These are phyloP conservation scores for Suhomyces tanzawaensis DNA, from an alignment of 805 yeast species.

Conservation along the genomic window DNA sequence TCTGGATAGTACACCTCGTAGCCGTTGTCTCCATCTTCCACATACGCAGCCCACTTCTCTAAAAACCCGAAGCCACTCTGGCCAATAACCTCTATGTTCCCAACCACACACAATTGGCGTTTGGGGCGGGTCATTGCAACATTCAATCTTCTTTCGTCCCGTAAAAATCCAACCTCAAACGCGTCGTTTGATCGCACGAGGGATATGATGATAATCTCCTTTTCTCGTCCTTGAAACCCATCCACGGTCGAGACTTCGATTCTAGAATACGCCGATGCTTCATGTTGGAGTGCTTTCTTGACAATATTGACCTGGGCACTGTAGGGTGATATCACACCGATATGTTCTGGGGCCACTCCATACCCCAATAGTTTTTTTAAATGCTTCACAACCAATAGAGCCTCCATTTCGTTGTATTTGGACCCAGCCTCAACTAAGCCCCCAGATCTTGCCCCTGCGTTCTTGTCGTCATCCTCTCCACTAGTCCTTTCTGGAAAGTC, in stretches of 20 bases:
- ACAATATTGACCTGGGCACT: constrained; percentile 77
- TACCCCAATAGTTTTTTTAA: constrained; percentile 46
- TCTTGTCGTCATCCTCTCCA: constrained; percentile 22
- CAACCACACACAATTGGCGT: constrained; percentile 80
- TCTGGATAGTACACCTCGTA: constrained; percentile 67
- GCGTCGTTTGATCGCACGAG: constrained; percentile 77
- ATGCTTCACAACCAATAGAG: constrained; percentile 57
- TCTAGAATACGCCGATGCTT: constrained; percentile 22
- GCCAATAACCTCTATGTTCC: constrained; percentile 73
- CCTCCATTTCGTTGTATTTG: constrained; percentile 77
- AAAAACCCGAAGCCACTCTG: constrained; percentile 47
- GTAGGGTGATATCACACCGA: constrained; percentile 90
- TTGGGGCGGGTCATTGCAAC: constrained; percentile 93
- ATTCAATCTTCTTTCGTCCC: constrained; percentile 76
- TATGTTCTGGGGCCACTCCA: constrained; percentile 54
- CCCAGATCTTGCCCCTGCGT: constrained; percentile 8
- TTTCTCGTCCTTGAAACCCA: constrained; percentile 96
- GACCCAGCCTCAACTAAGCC: constrained; percentile 40
- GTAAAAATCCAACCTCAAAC: constrained; percentile 75
- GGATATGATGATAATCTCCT: constrained; percentile 77
- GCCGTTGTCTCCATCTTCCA: constrained; percentile 49
- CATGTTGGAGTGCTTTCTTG: constrained; percentile 42
- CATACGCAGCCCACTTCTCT: constrained; percentile 65
- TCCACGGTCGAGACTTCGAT: constrained; percentile 89
- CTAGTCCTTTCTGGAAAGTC: constrained; percentile 62